These are phyloP conservation scores for Cyanodermella asteris DNA, from an alignment of 2,329 filamentous ascomycete genomes.

Conservation along the genomic window DNA sequence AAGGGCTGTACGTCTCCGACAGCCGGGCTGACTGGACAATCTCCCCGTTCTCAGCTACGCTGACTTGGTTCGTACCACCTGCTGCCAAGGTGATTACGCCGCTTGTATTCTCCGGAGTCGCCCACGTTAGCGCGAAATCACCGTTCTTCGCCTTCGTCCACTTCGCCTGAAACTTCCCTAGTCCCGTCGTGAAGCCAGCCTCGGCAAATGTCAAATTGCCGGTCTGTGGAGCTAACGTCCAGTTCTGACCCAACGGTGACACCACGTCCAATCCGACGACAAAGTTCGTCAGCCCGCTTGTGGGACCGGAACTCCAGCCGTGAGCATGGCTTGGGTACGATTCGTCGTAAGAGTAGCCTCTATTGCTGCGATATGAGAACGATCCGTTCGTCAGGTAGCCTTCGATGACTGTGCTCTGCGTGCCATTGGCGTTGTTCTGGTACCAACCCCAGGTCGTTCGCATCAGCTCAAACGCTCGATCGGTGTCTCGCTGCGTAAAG, in stretches of 20 bases:
- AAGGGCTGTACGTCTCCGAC: no score
- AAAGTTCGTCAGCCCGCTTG: conserved; percentile 20
- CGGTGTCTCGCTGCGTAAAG: conserved; percentile 17
- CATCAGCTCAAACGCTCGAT: conserved; percentile 21
- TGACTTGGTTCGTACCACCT: no score
- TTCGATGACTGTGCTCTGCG: conserved; percentile 30
- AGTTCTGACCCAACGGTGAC: conserved; percentile 16
- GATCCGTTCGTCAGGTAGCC: conserved; percentile 25
- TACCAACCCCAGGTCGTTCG: conserved; percentile 31
- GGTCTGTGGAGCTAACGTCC: conserved; percentile 16
- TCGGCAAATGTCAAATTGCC: conserved; percentile 15
- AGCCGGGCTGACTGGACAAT: no score
- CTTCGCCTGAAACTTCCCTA: conserved; percentile 17
- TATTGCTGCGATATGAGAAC: no score
- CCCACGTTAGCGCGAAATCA: no score
- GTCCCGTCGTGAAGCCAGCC: conserved; percentile 16
- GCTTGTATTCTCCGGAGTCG: no score
- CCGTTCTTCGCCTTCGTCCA: no score
- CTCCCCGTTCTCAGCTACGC: no score
- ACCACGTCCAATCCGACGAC: conserved; percentile 20
- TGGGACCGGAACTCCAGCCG: conserved; percentile 29
- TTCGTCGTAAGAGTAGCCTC: no score
- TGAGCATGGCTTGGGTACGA: conserved; percentile 29
- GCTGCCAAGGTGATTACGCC: no score
- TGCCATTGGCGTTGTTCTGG: conserved; percentile 31